Evolutionary conservation across 2,329 filamentous ascomycete species (phyloP).

Genomic region (Ophiostoma sp.): DNA sequence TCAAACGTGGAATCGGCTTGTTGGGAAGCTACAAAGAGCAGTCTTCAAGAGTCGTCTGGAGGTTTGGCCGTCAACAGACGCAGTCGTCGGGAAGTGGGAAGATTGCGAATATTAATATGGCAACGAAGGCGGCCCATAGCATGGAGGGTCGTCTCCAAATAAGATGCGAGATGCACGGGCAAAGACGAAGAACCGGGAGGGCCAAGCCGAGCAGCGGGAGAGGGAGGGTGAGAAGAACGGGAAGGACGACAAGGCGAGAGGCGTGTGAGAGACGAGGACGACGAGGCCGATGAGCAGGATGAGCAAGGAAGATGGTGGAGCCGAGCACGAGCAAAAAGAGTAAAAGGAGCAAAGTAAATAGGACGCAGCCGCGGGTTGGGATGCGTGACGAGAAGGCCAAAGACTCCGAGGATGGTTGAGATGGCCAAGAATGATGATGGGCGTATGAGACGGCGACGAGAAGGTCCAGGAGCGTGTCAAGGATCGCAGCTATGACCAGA

Average conservation of each 20-base stretch:
- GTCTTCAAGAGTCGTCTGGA: constrained; percentile 35
- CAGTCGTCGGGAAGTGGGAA: constrained; percentile 37
- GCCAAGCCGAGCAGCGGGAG: constrained; percentile 29
- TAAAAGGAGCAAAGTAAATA: not conserved
- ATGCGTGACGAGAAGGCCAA: constrained; percentile 11
- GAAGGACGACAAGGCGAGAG: constrained; percentile 3
- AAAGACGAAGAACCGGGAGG: constrained; percentile 34
- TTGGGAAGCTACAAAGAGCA: not conserved
- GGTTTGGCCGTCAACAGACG: constrained; percentile 29
- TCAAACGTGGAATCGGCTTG: not conserved
- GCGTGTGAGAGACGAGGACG: not conserved
- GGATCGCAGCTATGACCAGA: constrained; percentile 14
- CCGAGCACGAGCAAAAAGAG: not conserved
- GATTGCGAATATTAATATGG: constrained; percentile 45
- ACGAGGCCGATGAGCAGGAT: not conserved
- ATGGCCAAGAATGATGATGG: not conserved
- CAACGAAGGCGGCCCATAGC: constrained; percentile 38
- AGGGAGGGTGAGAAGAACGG: not conserved
- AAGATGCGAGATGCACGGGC: constrained; percentile 35
- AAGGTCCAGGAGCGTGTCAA: not conserved
- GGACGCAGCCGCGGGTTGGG: not conserved
- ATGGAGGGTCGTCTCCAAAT: constrained; percentile 29
- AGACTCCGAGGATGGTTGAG: not conserved
- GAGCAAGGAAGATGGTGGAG: not conserved
- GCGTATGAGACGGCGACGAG: not conserved